phyloP scores from a whole-genome alignment of 1,139 yeast species.

The Suhomyces guaymorum region DNA sequence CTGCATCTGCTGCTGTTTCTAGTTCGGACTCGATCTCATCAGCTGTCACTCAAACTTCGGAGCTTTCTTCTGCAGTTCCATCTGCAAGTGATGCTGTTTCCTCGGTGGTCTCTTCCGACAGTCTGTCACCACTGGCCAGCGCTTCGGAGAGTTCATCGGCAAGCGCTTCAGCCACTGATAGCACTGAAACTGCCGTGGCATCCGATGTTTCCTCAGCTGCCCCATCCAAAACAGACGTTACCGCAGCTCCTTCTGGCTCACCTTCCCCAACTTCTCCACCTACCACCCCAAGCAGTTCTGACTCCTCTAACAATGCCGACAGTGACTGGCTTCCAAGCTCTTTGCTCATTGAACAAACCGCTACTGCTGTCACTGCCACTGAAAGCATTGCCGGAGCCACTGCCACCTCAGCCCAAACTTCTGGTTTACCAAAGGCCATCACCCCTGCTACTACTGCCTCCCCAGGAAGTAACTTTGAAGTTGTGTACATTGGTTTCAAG shows the following conservation, averaged over 20 bases:
- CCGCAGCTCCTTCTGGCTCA: conserved; percentile 18
- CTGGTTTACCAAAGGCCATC: conserved; percentile 69
- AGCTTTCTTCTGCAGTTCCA: not conserved
- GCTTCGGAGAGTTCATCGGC: conserved; percentile 19
- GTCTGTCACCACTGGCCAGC: too few species aligned
- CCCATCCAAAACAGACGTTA: conserved; percentile 7
- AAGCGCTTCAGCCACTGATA: conserved; percentile 17
- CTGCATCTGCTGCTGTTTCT: conserved; percentile 1
- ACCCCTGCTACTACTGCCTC: conserved; percentile 49
- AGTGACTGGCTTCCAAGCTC: conserved; percentile 53
- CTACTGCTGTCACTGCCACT: conserved; percentile 29
- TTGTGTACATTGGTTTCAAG: conserved; percentile 72
- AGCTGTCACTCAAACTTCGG: conserved; percentile 18
- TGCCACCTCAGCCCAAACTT: conserved; percentile 37
- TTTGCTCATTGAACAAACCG: conserved; percentile 37
- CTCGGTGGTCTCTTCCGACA: conserved; percentile 9
- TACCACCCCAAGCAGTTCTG: conserved; percentile 9
- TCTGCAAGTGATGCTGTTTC: conserved; percentile 1
- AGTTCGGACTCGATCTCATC: conserved; percentile 12
- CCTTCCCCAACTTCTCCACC: conserved; percentile 19
- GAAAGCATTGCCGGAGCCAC: conserved; percentile 35
- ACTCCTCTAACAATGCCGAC: conserved; percentile 13
- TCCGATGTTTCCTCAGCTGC: conserved; percentile 1
- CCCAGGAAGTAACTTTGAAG: conserved; percentile 52
- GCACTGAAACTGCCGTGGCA: conserved; percentile 17